A percentile compares a stretch with the other conserved stretches of the same genome.
Conservation (phyloP, 805 yeast species). For the Wickerhamiella bombiphila region DNA sequence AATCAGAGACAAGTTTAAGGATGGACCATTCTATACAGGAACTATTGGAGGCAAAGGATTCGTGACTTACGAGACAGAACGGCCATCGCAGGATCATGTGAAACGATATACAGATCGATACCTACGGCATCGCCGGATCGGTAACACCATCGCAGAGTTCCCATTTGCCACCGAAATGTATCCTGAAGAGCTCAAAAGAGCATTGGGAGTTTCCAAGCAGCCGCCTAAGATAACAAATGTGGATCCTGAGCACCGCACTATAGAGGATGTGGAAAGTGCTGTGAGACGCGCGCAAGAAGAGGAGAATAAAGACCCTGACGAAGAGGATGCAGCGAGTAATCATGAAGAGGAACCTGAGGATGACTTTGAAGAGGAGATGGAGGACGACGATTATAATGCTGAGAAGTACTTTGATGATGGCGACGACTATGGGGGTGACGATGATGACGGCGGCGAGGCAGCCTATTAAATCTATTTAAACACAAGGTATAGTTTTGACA, state of each 20-base stretch:
- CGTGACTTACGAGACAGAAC: slow-evolving; percentile 10
- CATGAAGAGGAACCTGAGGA: slow-evolving; percentile 37
- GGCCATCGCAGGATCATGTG: slow-evolving; percentile 41
- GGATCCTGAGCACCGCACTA: background rate
- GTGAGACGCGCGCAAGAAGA: slow-evolving; percentile 25
- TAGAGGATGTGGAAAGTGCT: slow-evolving; percentile 17
- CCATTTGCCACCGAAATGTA: slow-evolving; percentile 58
- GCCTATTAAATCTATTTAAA: slow-evolving; percentile 33
- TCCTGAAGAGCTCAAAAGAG: slow-evolving; percentile 62
- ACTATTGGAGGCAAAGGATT: slow-evolving; percentile 10
- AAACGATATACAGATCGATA: slow-evolving; percentile 73
- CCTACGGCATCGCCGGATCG: slow-evolving; percentile 52
- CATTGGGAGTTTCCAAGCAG: slow-evolving; percentile 66
- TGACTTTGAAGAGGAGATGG: slow-evolving; percentile 58
- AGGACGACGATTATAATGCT: slow-evolving; percentile 67
- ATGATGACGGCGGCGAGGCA: slow-evolving; percentile 51
- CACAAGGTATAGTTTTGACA: background rate
- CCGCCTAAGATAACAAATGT: too few relatives aligned
- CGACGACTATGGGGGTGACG: slow-evolving; percentile 39
- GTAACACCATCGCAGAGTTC: slow-evolving; percentile 61
- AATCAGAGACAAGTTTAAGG: slow-evolving; percentile 7
- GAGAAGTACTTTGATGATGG: slow-evolving; percentile 66
- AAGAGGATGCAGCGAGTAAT: slow-evolving; percentile 28
- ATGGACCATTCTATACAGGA: slow-evolving; percentile 19
- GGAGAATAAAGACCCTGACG: slow-evolving; percentile 29